phyloP scores from a whole-genome alignment of 371 early-diverging fungal species.

The Lichtheimia hyalospora region DNA sequence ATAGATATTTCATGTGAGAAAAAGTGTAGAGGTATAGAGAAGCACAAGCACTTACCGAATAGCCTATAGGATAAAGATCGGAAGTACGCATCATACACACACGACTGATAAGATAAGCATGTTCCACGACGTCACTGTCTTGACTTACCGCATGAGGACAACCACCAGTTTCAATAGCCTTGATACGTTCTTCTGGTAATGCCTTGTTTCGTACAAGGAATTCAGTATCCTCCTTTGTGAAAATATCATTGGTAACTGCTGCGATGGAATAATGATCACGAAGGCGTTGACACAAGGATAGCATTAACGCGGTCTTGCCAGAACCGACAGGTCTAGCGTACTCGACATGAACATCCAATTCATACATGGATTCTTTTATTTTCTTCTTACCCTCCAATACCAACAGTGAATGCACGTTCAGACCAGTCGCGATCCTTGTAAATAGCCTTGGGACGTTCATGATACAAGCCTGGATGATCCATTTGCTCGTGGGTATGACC shows the following conservation, averaged over 20 bases:
- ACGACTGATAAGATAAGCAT: constrained; percentile 9
- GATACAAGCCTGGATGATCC: constrained; percentile 84
- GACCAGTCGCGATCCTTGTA: constrained; percentile 81
- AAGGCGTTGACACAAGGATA: constrained; percentile 82
- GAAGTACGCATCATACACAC: neutral
- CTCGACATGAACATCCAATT: too few relatives aligned
- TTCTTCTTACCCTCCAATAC: constrained; percentile 83
- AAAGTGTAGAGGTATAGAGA: too few relatives aligned
- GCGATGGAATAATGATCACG: constrained; percentile 81
- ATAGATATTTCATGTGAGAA: too few relatives aligned
- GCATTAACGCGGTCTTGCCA: constrained; percentile 94
- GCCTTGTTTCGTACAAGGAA: constrained; percentile 88
- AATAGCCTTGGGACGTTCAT: constrained; percentile 73
- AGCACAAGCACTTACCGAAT: constrained; percentile 35
- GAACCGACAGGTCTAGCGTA: constrained; percentile 92
- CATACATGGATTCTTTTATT: neutral
- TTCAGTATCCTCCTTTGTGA: constrained; percentile 91
- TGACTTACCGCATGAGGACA: constrained; percentile 90
- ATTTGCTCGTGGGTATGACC: constrained; percentile 81
- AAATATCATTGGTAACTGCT: constrained; percentile 87
- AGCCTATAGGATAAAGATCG: constrained; percentile 24
- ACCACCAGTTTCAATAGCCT: constrained; percentile 92
- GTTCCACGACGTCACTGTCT: too few relatives aligned
- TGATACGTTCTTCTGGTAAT: constrained; percentile 82
- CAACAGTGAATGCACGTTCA: constrained; percentile 92